Evolutionary conservation across 306 rosid species (phyloP), one percentile per base, ranked within the genome.

Genomic region (Quercus dentata): DNA sequence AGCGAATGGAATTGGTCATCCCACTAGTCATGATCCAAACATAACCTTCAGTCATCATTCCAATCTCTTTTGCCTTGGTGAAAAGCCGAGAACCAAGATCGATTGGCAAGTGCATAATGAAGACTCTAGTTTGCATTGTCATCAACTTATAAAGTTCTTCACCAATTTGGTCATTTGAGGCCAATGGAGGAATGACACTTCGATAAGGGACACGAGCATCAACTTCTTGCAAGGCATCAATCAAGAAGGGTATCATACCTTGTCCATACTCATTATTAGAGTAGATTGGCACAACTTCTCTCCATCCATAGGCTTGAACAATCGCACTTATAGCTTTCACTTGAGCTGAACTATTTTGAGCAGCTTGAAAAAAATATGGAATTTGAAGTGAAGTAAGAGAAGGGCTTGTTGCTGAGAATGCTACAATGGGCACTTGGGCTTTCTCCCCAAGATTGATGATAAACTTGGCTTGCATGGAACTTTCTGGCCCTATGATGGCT

Each of bases 41-140:
- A 35, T 35, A 35, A 35, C 8, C 41, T 35, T 1, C 0, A 6
- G 2, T 35, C 41, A 35, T 35, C 41, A 35, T 35, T 35, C 41
- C 41, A n/a, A 73, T 73, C 79, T 79, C 69, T 9, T 65, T 17
- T 18, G 84, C 87, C n/a, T 72, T 84, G 49, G 73, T 18, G 0
- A 84, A 80, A 30, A 80, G 67, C 6, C 31, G 51, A 49, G 65
- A 56, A 4, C 81, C 84, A 17, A 76, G 76, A 58, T 46, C 12
- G 4, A 15, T 3, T 3, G 41, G 2, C 82, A 84, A 33, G 21
- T 84, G 87, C 13, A 84, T 49, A 4, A 80, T 35, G 41, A 84
- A 84, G 28, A 80, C 87, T 73, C 87, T 84, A 3, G 84, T 84
- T 56, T 73, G 79, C 84, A 80, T 76, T 1, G 74, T 68, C 79